Evolutionary conservation across 208 protist genomes (phyloP).

Genomic region (Trypanosoma brucei): DNA sequence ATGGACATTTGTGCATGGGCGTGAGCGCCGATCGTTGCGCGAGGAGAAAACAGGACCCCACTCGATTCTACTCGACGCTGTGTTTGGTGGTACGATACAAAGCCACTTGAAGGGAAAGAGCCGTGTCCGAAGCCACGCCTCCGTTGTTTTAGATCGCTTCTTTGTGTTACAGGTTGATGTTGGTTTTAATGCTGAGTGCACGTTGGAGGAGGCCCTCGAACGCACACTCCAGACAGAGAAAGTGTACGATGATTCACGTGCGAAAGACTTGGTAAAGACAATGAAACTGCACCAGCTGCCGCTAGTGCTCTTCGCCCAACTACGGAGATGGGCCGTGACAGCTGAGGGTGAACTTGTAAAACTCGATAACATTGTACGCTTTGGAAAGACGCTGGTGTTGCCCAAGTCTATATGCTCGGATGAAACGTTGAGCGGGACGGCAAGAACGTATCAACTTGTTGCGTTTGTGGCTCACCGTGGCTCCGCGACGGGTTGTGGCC

Average conservation of each 20-base stretch:
- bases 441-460: constrained; percentile 56
- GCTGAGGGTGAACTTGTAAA: constrained; percentile 81
- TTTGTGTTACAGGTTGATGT: constrained; percentile 62
- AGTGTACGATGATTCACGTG: constrained; percentile 37
- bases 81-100: constrained; percentile 72
- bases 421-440: constrained; percentile 25
- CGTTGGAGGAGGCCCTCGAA: constrained; percentile 63
- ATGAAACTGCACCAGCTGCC: constrained; percentile 45
- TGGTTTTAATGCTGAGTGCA: constrained; percentile 55
- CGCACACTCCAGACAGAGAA: constrained; percentile 48
- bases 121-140: constrained; percentile 44
- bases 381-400: constrained; percentile 45
- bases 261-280: constrained; percentile 58
- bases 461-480: constrained; percentile 72
- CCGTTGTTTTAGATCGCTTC: constrained; percentile 62
- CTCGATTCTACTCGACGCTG: constrained; percentile 40
- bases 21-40: constrained; percentile 44
- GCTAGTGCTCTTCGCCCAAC: constrained; percentile 60
- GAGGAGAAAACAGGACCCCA: constrained; percentile 33
- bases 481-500: constrained; percentile 36
- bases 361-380: constrained; percentile 69
- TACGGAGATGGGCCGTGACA: constrained; percentile 81
- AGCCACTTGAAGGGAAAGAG: constrained; percentile 64
- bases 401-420: constrained; percentile 53
- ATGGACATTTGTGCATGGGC: constrained; percentile 65